Base-by-base conservation (phyloP, 2,329 filamentous ascomycete species). In the Beauveria pseudobassiana region DNA sequence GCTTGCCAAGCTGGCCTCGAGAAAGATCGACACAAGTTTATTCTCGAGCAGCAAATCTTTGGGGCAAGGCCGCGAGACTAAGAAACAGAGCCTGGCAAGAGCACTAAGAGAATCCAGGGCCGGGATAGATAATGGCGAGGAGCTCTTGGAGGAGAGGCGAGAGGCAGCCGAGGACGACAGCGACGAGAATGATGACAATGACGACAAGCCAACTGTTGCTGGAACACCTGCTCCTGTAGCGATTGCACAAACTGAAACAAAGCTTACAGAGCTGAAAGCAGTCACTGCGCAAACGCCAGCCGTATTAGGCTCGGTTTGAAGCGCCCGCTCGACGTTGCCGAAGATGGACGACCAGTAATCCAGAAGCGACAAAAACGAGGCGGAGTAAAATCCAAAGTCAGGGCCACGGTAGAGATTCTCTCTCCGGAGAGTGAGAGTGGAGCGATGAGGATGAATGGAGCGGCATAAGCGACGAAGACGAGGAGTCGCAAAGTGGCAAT, bases 1-100 rank as follows among this genome's bases (percentile, higher is more conserved):
- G 34, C 81, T 98, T 68, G 89, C 90, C 71, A 93, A 95, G 72
- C 81, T 99, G 28, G 90, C 90, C 20, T 81, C 85, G 64, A 82
- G 85, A 60, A 92, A 89, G 70, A 84, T 95, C 66, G 93, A 98
- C 71, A 96, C 91, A 1, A 90, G 84, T 64, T 77, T 91, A 22
- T 88, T 96, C 64, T 82, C 86, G 62, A 96, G 91, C 72, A 90
- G 88, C 58, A 90, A 85, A 66, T 85, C 86, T 62, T 76, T 98
- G 9, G 93, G 93, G 1, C 85, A 87, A 66, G 84, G 80, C 59
- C 86, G 80, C 70, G 87, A 89, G 73, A 89, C 83, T 46, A 93
- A 89, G 74, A 83, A 83, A 62, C 87, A 93, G 71, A 82, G 80
- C n/a, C 69, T 91, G 54, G 77, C 80, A 59, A 81, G 87, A 40